Evolutionary conservation across 495 filamentous ascomycete species (phyloP).

Genomic region (Annulohypoxylon bovei): DNA sequence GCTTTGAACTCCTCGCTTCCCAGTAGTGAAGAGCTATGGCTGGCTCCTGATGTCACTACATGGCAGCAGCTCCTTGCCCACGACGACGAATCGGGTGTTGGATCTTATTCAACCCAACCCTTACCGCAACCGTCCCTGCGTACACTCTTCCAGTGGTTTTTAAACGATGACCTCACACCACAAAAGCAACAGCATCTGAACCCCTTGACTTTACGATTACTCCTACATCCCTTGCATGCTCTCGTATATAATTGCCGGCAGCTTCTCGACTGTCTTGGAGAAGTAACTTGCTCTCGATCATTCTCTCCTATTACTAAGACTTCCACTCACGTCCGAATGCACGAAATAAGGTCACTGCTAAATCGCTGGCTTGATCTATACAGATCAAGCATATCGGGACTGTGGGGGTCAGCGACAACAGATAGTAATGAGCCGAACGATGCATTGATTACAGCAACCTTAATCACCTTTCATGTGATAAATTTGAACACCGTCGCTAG

Average conservation of each 20-base stretch:
- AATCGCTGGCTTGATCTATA: constrained; percentile 16
- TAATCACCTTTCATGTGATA: constrained; percentile 16
- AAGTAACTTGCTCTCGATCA: constrained; percentile 4
- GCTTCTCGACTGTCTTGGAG: constrained; percentile 17
- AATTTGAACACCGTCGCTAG: constrained; percentile 16
- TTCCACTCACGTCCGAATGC: constrained; percentile 18
- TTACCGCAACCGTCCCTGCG: constrained; percentile 15
- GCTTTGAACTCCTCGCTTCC: constrained; percentile 14
- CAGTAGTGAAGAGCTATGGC: constrained; percentile 6
- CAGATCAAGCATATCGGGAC: background rate
- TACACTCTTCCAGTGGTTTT: constrained; percentile 17
- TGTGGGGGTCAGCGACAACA: background rate
- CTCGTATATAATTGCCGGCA: constrained; percentile 19
- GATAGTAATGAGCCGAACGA: background rate
- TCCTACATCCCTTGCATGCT: constrained; percentile 13
- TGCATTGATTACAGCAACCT: constrained; percentile 6
- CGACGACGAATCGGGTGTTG: constrained; percentile 7
- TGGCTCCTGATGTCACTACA: constrained; percentile 8
- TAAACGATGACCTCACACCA: constrained; percentile 9
- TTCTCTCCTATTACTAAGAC: constrained; percentile 20
- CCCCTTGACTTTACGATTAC: constrained; percentile 3
- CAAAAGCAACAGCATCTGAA: constrained; percentile 5
- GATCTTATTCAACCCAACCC: background rate
- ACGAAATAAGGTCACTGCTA: constrained; percentile 15
- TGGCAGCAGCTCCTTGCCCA: constrained; percentile 3